These are phyloP conservation scores for Chalciporus piperatus DNA, from an alignment of 768 basidiomycete genomes.

Conservation along the genomic window DNA sequence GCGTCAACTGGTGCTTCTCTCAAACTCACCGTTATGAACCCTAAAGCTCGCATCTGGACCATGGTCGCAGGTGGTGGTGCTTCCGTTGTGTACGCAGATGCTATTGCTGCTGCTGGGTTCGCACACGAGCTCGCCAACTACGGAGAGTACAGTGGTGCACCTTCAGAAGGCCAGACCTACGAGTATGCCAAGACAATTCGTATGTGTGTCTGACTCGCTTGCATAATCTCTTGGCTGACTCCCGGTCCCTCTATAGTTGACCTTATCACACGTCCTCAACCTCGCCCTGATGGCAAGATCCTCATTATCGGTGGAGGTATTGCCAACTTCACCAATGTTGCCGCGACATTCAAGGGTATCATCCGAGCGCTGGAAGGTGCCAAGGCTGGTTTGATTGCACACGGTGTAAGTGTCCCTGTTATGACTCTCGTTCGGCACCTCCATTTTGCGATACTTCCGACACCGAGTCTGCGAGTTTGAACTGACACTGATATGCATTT, in stretches of 20 bases:
- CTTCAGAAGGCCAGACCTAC: constrained; percentile 97
- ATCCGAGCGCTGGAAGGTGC: constrained; percentile 94
- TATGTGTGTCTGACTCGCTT: constrained; percentile 37
- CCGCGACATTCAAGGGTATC: constrained; percentile 99
- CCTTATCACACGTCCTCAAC: constrained; percentile 87
- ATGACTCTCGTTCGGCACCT: too few relatives aligned
- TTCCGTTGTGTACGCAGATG: constrained; percentile 67
- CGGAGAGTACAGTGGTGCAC: constrained; percentile 98
- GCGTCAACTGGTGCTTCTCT: constrained; percentile 96
- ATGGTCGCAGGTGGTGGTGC: constrained; percentile 99
- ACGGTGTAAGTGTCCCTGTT: constrained; percentile 19
- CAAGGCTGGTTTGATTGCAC: constrained; percentile 75
- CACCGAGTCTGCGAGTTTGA: not conserved
- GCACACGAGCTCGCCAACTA: constrained; percentile 99
- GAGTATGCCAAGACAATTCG: constrained; percentile 99
- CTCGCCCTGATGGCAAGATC: constrained; percentile 87
- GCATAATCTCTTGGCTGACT: not conserved
- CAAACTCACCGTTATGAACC: constrained; percentile 95
- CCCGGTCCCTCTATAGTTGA: constrained; percentile 52
- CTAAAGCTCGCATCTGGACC: constrained; percentile 96
- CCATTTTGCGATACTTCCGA: too few relatives aligned
- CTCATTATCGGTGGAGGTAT: constrained; percentile 99
- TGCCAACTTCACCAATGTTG: constrained; percentile 99
- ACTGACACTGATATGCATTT: constrained; percentile 23
- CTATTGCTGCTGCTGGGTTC: constrained; percentile 89